Evolutionary conservation across 2,329 filamentous ascomycete genomes (phyloP), one percentile per base, ranked within the genome.

Genomic region (Macrophomina phaseolina): DNA sequence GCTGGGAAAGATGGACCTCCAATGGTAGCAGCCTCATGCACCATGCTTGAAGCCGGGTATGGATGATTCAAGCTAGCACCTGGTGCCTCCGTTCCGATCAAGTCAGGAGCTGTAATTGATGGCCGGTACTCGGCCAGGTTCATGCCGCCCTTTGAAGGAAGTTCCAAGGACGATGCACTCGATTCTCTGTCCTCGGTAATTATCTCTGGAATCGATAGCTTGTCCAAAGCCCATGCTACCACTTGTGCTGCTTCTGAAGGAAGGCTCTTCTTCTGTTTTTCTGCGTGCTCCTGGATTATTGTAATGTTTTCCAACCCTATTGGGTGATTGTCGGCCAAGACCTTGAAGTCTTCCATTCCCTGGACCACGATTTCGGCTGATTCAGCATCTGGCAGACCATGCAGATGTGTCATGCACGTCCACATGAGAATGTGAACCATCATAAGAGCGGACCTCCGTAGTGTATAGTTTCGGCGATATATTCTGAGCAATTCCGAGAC

Each of bases 401-500:
- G 32, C 23, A 64, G 46, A 23, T 64, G 61, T 40, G 18, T 38
- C 5, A 64, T 38, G 40, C 46, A 64, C 11, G 46, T 46, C 61
- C 61, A 64, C 5, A 64, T 11, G 38, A 64, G 61, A 11, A 53
- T 30, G 16, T 64, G 61, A 3, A 40, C 18, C 18, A 53, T n/a
- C 32, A 53, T 28, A 6, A 38, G 46, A 5, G 61, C 30, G 7
- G n/a, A 30, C 11, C 48, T 32, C 5, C 49, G 8, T 1, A 64
- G 28, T 9, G n/a, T 32, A 8, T n/a, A 64, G 4, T 36, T 45
- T 12, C 18, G 30, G 5, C 48, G 32, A 28, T 53, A 64, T 6
- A 53, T 36, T 30, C n/a, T 53, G 30, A 64, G 28, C 18, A 64
- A 32, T 4, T 64, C 32, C 16, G 61, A 40, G 16, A 64, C 49